Conservation (phyloP, 2,329 filamentous ascomycete genomes). For the Elsinoe batatas region DNA sequence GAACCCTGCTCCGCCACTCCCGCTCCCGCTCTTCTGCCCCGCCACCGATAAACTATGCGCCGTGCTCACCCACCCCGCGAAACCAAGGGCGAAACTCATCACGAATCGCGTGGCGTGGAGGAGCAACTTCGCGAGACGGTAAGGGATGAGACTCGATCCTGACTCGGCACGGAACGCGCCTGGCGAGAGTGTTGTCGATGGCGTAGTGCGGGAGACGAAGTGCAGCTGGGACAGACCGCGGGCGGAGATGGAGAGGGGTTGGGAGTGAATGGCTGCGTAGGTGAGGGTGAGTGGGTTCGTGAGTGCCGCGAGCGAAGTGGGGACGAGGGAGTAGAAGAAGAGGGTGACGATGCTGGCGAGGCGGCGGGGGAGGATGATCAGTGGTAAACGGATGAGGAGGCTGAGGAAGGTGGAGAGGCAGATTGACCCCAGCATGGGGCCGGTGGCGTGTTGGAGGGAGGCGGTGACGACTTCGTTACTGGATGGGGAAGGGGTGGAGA, state of each 20-base stretch:
- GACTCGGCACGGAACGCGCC: conserved; percentile 30
- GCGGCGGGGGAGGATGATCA: conserved; percentile 71
- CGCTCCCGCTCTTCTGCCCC: conserved; percentile 34
- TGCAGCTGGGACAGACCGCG: conserved; percentile 72
- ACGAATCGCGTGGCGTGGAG: conserved; percentile 85
- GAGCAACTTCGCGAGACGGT: conserved; percentile 81
- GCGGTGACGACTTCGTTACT: conserved; percentile 74
- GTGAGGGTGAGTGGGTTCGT: conserved; percentile 89
- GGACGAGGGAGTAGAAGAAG: conserved; percentile 68
- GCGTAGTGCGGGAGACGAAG: conserved; percentile 62
- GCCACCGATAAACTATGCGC: conserved; percentile 64
- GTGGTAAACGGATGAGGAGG: conserved; percentile 70
- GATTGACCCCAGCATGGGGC: conserved; percentile 84
- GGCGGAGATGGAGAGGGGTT: conserved; percentile 67
- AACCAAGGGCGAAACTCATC: conserved; percentile 81
- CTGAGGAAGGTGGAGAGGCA: conserved; percentile 77
- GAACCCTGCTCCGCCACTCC: conserved; percentile 21
- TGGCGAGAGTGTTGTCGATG: conserved; percentile 55
- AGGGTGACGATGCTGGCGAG: conserved; percentile 60
- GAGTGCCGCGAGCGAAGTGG: conserved; percentile 72
- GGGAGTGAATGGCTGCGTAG: conserved; percentile 86
- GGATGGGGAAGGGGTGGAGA: conserved; percentile 65
- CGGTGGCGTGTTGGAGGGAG: conserved; percentile 69
- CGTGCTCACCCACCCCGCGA: conserved; percentile 93
- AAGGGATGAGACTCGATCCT: conserved; percentile 61